Evolutionary conservation across 140 eudicot species (phyloP), one percentile per base, ranked within the genome.

Genomic region (Stevia rebaudiana): DNA sequence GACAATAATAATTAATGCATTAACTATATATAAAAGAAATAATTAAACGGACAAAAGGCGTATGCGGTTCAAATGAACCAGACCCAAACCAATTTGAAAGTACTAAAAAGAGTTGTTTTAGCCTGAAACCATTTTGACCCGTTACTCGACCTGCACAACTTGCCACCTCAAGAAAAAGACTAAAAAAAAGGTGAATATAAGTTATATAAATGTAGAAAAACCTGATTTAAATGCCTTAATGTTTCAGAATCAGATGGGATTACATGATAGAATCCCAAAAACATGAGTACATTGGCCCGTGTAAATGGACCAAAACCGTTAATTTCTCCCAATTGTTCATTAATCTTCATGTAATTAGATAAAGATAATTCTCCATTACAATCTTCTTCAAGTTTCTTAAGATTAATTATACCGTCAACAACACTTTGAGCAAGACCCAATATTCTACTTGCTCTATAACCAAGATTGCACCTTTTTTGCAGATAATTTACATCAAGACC

Each of bases 221-320:
- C 95, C 87, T 86, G 86, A 66, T 84, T 76, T 50, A 90, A 52
- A 80, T 90, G 97, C 83, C 97, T 76, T 56, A 90, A 64, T 16
- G 97, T 90, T 79, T 90, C 97, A 35, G 97, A 84, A 82, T 90
- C 97, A 12, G 90, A 68, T 50, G 97, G 97, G 57, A 90, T 28
- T 48, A 82, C 94, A 77, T 86, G 89, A 77, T 90, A 90, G 76
- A 79, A 90, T 17, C 97, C 95, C 94, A 90, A 68, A 84, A 95
- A 90, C 95, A 90, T 90, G 56, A 90, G 90, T 41, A 90, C 94
- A 61, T 86, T 90, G 62, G 94, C 90, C 37, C 95, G 73, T 11
- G 95, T 90, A 65, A 75, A 90, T 8, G 95, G 94, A 61, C 97
- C 97, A 63, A 87, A 90, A 31, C 97, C 97, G 11, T 90, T 40